phyloP scores from a whole-genome alignment of 768 basidiomycete species.

The Glaciozyma antarctica region DNA sequence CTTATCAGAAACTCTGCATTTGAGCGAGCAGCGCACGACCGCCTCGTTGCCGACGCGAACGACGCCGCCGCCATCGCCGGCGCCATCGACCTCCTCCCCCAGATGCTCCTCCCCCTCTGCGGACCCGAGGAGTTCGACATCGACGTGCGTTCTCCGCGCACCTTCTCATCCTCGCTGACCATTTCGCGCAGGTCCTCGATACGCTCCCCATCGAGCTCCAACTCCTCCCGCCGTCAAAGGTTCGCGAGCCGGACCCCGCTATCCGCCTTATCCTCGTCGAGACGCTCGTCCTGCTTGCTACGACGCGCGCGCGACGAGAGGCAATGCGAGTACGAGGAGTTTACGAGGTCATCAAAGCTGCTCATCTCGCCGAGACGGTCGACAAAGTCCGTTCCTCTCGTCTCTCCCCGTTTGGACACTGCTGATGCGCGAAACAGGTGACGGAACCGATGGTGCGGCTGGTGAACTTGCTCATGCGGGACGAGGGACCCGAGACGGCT shows the following conservation, averaged over 20 bases:
- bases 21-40: conserved; percentile 56
- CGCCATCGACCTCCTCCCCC: conserved; percentile 75
- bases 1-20: conserved; percentile 65
- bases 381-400: conserved; percentile 7
- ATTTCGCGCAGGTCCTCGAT: conserved; percentile 64
- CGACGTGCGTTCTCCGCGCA: conserved; percentile 49
- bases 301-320: conserved; percentile 79
- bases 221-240: conserved; percentile 75
- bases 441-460: conserved; percentile 78
- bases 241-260: conserved; percentile 63
- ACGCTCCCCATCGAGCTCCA: conserved; percentile 72
- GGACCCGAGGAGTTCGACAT: conserved; percentile 89
- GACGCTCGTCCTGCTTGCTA: conserved; percentile 75
- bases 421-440: conserved; percentile 47
- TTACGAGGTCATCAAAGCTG: conserved; percentile 69
- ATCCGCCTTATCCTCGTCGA: conserved; percentile 80
- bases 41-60: conserved; percentile 50
- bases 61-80: conserved; percentile 52
- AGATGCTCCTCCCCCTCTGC: conserved; percentile 72
- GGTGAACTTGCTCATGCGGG: conserved; percentile 72
- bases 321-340: conserved; percentile 68
- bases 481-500: conserved; percentile 52
- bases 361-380: conserved; percentile 65
- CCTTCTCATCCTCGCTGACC: background rate
- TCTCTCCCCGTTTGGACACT: background rate